Evolutionary conservation across 148 eudicot genomes (phyloP), one percentile per base, ranked within the genome.

Genomic region (Vaccinium darrowii): DNA sequence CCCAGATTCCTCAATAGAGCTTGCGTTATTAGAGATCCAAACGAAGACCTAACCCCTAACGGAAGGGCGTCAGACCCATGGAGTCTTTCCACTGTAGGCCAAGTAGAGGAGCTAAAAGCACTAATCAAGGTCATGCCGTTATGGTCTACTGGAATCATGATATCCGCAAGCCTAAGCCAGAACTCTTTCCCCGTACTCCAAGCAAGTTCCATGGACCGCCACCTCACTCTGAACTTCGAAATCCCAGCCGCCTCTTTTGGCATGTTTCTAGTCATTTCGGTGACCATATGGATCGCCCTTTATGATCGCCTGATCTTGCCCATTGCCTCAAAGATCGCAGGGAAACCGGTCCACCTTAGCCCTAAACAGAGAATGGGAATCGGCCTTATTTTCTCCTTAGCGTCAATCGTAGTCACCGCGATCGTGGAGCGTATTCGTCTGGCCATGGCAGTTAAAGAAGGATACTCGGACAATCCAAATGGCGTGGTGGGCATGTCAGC

Each of bases 1-100:
- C 80, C 14, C 58, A 92, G 94, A 86, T 94, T 88, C 86, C 84
- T 93, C 25, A 90, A 94, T 81, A 94, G 91, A 89, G 98, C 98
- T 13, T 94, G 96, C 83, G 76, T 93, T 27, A 54, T 91, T 47
- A 81, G n/a, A 76, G 87, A 90, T 78, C 83, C 89, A 9, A 67
- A 81, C 57, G 69, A 88, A 84, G 92, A 92, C 60, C 54, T 87
- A 50, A 81, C 83, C 33, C 60, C 84, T 0, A 87, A 90, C 39
- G 93, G 93, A 80, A 79, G 36, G 30, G 86, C 90, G 30, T 77
- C 63, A 43, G 75, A 93, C 80, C 88, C 91, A 23, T 89, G 91
- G 92, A 71, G 53, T 52, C 84, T 94, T 56, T 91, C 93, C 86
- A 91, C 92, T 1, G 89, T 94, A 14, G 93, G 92, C 53, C 90